Percentiles rank a stretch among this genome's conserved stretches.
Conservation (phyloP, 768 basidiomycete genomes). For the Trametes elegans region DNA sequence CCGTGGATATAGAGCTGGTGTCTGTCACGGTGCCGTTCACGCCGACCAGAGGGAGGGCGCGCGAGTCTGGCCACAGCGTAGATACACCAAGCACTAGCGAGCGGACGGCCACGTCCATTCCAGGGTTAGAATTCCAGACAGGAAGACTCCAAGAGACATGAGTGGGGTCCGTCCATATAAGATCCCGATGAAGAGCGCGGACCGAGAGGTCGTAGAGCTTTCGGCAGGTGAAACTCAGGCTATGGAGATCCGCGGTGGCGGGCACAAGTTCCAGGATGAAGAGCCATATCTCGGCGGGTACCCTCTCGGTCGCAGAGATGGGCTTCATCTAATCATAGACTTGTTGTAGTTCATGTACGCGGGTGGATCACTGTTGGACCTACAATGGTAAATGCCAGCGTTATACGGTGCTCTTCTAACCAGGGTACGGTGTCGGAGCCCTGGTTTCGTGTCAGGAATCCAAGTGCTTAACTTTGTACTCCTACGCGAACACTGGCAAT, state of each 20-base stretch:
- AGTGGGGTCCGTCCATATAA: conserved; percentile 34
- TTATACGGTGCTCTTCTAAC: too few relatives aligned
- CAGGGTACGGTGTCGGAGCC: too few relatives aligned
- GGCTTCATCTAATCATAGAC: too few relatives aligned
- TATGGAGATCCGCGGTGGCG: conserved; percentile 30
- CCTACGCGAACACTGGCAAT: too few relatives aligned
- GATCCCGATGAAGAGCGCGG: conserved; percentile 33
- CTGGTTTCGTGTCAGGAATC: too few relatives aligned
- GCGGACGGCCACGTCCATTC: conserved; percentile 15
- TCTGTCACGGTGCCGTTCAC: neutral
- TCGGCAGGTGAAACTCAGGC: conserved; percentile 31
- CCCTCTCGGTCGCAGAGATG: too few relatives aligned
- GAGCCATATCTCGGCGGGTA: conserved; percentile 41
- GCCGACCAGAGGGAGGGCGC: conserved; percentile 15
- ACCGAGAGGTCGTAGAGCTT: conserved; percentile 32
- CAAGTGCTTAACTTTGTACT: too few relatives aligned
- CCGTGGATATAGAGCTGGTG: neutral
- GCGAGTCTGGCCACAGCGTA: conserved; percentile 3
- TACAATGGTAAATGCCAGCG: too few relatives aligned
- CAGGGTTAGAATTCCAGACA: conserved; percentile 18
- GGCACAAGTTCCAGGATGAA: conserved; percentile 36
- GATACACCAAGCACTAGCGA: conserved; percentile 25
- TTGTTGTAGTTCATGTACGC: too few relatives aligned
- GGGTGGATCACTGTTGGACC: too few relatives aligned
- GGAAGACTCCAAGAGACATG: conserved; percentile 28